These are phyloP conservation scores for Anacardium occidentale DNA, from an alignment of 345 rosid genomes.

Conservation along the genomic window DNA sequence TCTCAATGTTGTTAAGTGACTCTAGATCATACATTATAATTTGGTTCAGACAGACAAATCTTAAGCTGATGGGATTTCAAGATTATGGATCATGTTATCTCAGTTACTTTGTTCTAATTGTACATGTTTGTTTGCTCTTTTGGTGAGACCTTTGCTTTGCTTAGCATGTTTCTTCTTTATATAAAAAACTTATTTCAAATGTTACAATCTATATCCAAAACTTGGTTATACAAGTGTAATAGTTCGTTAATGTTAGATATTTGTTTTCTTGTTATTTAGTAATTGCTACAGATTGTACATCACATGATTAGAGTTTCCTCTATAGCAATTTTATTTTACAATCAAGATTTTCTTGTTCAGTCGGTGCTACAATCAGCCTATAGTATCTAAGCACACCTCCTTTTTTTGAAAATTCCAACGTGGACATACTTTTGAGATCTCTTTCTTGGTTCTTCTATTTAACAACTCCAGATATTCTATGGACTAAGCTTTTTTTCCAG, in stretches of 20 bases:
- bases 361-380: not conserved
- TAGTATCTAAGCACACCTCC: not conserved
- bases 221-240: not conserved
- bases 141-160: not conserved
- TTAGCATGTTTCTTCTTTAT: not conserved
- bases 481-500: not conserved
- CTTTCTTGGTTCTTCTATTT: not conserved
- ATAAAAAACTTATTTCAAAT: no score
- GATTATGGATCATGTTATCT: not conserved
- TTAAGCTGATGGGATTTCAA: not conserved
- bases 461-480: not conserved
- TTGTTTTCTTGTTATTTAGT: slow-evolving; percentile 1
- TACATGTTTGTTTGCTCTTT: not conserved
- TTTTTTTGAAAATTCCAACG: not conserved
- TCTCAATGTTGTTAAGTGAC: not conserved
- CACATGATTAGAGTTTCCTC: not conserved
- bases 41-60: not conserved
- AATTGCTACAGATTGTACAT: not conserved
- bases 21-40: not conserved
- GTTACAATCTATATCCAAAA: not conserved
- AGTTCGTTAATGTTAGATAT: not conserved
- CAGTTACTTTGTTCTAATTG: not conserved
- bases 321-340: not conserved
- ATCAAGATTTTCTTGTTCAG: not conserved
- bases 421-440: not conserved